These are phyloP conservation scores for Globisporangium cederbergense DNA, from an alignment of 352 stramenopile species.

Conservation along the genomic window DNA sequence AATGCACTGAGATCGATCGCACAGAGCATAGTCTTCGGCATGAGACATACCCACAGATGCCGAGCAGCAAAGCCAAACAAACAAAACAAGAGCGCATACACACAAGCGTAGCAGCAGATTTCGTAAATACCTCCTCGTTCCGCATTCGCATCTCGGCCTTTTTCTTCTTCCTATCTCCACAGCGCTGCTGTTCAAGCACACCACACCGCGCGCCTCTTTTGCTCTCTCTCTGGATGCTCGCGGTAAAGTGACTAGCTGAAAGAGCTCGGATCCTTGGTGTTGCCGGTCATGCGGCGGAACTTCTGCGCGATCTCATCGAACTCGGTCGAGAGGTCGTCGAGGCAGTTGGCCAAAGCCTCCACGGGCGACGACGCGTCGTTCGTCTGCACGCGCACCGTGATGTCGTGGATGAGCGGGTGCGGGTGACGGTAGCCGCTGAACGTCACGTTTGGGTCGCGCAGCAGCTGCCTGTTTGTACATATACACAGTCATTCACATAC, in stretches of 20 bases:
- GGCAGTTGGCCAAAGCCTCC: slow-evolving; percentile 75
- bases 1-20: too few relatives aligned
- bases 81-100: too few relatives aligned
- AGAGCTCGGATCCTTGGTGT: slow-evolving; percentile 79
- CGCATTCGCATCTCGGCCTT: too few relatives aligned
- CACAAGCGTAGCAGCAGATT: too few relatives aligned
- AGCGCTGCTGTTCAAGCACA: neutral
- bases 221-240: neutral
- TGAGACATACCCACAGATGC: too few relatives aligned
- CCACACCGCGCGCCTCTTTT: neutral
- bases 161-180: too few relatives aligned
- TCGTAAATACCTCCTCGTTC: too few relatives aligned
- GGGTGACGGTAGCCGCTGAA: slow-evolving; percentile 96
- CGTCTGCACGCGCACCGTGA: slow-evolving; percentile 93
- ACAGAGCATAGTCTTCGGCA: too few relatives aligned
- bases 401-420: slow-evolving; percentile 95
- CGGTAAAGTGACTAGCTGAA: slow-evolving; percentile 55
- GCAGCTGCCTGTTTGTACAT: slow-evolving; percentile 63
- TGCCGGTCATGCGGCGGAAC: slow-evolving; percentile 76
- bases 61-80: too few relatives aligned
- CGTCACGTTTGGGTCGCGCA: slow-evolving; percentile 84
- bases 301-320: slow-evolving; percentile 86
- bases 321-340: slow-evolving; percentile 84
- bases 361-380: slow-evolving; percentile 82
- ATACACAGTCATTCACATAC: neutral